These are phyloP conservation scores for Rhodotorula graminis DNA, from an alignment of 768 basidiomycete species.

Conservation along the genomic window DNA sequence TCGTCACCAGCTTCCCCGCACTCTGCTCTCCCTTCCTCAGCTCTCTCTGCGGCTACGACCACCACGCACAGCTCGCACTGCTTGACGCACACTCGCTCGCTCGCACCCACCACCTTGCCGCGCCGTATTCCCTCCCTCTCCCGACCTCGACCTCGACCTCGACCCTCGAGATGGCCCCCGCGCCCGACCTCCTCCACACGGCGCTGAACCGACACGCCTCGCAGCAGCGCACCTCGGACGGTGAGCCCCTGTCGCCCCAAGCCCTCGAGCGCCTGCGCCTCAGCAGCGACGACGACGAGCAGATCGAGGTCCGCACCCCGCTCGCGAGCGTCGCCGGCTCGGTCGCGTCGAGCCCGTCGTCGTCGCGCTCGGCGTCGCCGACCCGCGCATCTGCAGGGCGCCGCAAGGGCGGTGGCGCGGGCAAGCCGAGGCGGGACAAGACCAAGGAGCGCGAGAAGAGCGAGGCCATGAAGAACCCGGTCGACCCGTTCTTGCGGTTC, in stretches of 20 bases:
- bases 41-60: too few species aligned
- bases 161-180: slow-evolving; percentile 2
- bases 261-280: slow-evolving; percentile 4
- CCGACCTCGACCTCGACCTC: neutral
- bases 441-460: slow-evolving; percentile 37
- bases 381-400: slow-evolving; percentile 15
- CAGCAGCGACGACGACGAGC: slow-evolving; percentile 16
- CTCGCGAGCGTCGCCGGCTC: slow-evolving; percentile 10
- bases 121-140: too few species aligned
- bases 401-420: slow-evolving; percentile 30
- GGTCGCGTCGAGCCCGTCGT: slow-evolving; percentile 15
- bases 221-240: neutral
- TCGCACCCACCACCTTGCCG: neutral
- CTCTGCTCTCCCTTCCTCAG: too few species aligned
- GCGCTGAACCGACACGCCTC: slow-evolving; percentile 17
- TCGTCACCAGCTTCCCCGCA: too few species aligned
- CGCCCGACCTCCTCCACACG: slow-evolving; percentile 23
- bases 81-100: too few species aligned
- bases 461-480: slow-evolving; percentile 25
- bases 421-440: slow-evolving; percentile 39
- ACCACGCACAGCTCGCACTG: too few species aligned
- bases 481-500: slow-evolving; percentile 41
- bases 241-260: slow-evolving; percentile 9
- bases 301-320: slow-evolving; percentile 32
- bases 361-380: slow-evolving; percentile 37